phyloP scores from a whole-genome alignment of 2,329 filamentous ascomycete genomes.

The Erysiphe neolycopersici region DNA sequence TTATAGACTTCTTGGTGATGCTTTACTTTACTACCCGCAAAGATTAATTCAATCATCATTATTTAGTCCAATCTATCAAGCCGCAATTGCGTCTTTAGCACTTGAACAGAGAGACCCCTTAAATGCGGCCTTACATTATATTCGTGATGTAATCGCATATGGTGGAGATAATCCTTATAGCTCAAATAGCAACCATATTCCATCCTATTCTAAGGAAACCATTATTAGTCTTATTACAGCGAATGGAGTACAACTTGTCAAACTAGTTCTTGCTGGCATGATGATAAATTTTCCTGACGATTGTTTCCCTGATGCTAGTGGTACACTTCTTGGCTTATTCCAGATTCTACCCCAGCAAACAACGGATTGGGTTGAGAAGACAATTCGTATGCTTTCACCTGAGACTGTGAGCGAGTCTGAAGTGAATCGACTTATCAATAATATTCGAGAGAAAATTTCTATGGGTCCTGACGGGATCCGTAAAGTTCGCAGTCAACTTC shows the following conservation, averaged over 20 bases:
- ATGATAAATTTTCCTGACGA: slow-evolving; percentile 97
- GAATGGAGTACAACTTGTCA: slow-evolving; percentile 55
- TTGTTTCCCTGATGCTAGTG: slow-evolving; percentile 83
- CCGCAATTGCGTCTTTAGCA: slow-evolving; percentile 61
- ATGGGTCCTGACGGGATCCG: slow-evolving; percentile 34
- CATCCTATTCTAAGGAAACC: slow-evolving; percentile 41
- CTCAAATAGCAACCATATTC: slow-evolving; percentile 29
- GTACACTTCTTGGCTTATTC: slow-evolving; percentile 72
- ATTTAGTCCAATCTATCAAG: slow-evolving; percentile 60
- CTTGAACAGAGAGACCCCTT: slow-evolving; percentile 81
- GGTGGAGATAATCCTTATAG: slow-evolving; percentile 47
- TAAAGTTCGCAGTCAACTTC: slow-evolving; percentile 60
- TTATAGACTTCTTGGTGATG: slow-evolving; percentile 77
- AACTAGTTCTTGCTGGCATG: slow-evolving; percentile 85
- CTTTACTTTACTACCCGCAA: slow-evolving; percentile 74
- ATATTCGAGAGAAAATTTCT: slow-evolving; percentile 53
- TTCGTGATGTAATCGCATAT: slow-evolving; percentile 75
- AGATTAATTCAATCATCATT: slow-evolving; percentile 57
- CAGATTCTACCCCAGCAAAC: slow-evolving; percentile 62
- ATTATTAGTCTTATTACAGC: slow-evolving; percentile 44
- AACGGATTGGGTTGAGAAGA: slow-evolving; percentile 56
- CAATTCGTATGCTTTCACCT: slow-evolving; percentile 56
- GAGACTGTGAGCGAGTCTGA: slow-evolving; percentile 62
- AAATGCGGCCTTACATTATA: slow-evolving; percentile 73
- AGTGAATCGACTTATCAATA: slow-evolving; percentile 51